Evolutionary conservation across 768 basidiomycete species (phyloP), one percentile per base, ranked within the genome.

Genomic region (Boletus sp.): DNA sequence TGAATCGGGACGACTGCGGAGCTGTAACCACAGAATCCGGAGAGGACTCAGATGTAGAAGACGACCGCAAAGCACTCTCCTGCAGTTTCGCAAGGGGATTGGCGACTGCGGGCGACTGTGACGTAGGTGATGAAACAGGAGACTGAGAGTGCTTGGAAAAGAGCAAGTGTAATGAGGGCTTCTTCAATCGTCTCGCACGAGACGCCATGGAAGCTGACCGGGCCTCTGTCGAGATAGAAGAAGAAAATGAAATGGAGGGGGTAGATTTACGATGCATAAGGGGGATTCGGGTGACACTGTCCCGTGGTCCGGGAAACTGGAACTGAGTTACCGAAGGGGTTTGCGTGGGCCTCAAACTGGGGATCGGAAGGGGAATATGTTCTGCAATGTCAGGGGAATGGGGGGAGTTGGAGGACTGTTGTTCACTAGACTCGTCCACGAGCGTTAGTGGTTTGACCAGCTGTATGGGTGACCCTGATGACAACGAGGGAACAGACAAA

Each of bases 111-210:
- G 71, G 69, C 29, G 67, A 71, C 30, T 61, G 69, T 51, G 62
- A 54, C 51, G 62, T 41, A 35, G 70, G 66, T 44, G 66, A 64
- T 25, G 69, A 67, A 42, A 80, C 61, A 4, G 81, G 75, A 23
- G 84, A 80, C 3, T 74, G 69, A 7, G 85, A 83, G 45, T 78
- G 80, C 72, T 85, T 87, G 32, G 84, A 76, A 67, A 90, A 86
- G 19, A 89, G 74, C 17, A 88, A 71, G 47, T 83, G 82, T 53
- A 89, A 70, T 3, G 88, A 89, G 0, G 89, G 85, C 47, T 84
- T 86, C 70, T 86, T 88, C 54, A 77, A 66, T 53, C 73, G 75
- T 50, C 66, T 68, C 25, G 71, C 64, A 44, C 66, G 60, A 30
- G 68, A 68, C 58, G 59, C 56, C 29, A 70, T 25, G 59, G 69